phyloP scores from a whole-genome alignment of 2,329 filamentous ascomycete species.

The Xylariales sp. region DNA sequence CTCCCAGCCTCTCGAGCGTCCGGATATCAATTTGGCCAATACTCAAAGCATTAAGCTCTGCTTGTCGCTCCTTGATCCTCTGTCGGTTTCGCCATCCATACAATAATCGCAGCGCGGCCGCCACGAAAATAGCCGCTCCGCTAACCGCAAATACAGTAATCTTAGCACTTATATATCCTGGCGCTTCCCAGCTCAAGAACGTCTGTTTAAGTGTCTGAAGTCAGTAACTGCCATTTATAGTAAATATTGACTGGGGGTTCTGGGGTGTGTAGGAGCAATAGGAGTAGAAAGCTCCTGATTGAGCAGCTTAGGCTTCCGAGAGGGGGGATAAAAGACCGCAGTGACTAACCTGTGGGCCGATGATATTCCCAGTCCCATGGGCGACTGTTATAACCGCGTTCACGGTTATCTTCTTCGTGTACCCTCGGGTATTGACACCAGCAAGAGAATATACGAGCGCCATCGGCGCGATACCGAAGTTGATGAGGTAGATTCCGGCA shows the following conservation, averaged over 20 bases:
- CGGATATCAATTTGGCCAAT: constrained; percentile 22
- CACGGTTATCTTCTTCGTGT: constrained; percentile 53
- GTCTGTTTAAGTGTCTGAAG: constrained; percentile 52
- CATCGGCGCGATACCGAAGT: constrained; percentile 52
- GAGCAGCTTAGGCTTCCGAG: no score
- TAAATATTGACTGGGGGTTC: no score
- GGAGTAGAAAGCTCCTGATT: no score
- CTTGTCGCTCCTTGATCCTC: constrained; percentile 27
- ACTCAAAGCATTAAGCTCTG: constrained; percentile 31
- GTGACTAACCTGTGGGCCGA: constrained; percentile 58
- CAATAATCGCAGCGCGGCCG: constrained; percentile 43
- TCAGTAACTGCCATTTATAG: no score
- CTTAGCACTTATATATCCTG: constrained; percentile 64
- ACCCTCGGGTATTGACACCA: constrained; percentile 49
- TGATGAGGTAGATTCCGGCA: constrained; percentile 55
- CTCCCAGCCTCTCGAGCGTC: constrained; percentile 17
- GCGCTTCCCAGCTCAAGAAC: constrained; percentile 64
- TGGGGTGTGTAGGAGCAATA: no score
- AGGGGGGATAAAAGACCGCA: no score
- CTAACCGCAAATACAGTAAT: constrained; percentile 64
- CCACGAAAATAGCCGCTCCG: constrained; percentile 14
- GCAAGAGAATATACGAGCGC: constrained; percentile 54
- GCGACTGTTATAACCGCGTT: constrained; percentile 53
- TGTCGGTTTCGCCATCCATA: constrained; percentile 40
- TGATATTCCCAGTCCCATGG: constrained; percentile 64